These are phyloP conservation scores for Ploettnerulaceae sp. DNA, from an alignment of 2,329 filamentous ascomycete genomes.

Conservation along the genomic window DNA sequence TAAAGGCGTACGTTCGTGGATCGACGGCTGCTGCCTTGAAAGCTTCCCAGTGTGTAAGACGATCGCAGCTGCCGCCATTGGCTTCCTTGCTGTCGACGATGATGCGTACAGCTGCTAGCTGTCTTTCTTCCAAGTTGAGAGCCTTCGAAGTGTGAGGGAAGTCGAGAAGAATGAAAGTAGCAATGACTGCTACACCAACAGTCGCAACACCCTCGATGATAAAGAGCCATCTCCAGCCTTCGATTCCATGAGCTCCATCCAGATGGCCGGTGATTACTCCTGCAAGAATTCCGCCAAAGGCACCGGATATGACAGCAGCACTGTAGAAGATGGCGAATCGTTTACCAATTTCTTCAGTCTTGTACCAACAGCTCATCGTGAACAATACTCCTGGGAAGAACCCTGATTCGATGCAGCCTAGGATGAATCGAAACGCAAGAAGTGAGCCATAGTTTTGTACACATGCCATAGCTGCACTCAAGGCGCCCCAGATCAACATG, in stretches of 20 bases:
- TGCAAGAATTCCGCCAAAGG: conserved; percentile 44
- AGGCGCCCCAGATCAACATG: conserved; percentile 44
- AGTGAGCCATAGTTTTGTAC: conserved; percentile 45
- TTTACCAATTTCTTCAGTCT: conserved; percentile 47
- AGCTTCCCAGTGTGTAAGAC: conserved; percentile 35
- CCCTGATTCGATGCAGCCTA: conserved; percentile 47
- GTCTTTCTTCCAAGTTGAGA: conserved; percentile 27
- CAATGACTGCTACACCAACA: conserved; percentile 31
- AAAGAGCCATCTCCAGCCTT: conserved; percentile 51
- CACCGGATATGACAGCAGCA: conserved; percentile 49
- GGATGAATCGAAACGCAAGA: conserved; percentile 44
- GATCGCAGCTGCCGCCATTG: conserved; percentile 13
- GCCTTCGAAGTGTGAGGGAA: conserved; percentile 6
- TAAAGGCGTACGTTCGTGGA: conserved; percentile 45
- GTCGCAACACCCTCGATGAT: conserved; percentile 43
- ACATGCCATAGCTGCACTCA: conserved; percentile 47
- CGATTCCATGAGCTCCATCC: conserved; percentile 42
- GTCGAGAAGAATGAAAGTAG: conserved; percentile 14
- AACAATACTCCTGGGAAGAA: conserved; percentile 49
- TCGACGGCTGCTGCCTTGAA: conserved; percentile 40
- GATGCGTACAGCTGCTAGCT: conserved; percentile 42
- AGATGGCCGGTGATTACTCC: conserved; percentile 39
- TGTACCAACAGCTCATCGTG: conserved; percentile 54
- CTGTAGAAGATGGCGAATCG: conserved; percentile 54
- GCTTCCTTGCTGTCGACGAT: conserved; percentile 40